Percentiles rank a stretch among this genome's conserved stretches.
phyloP scores from a whole-genome alignment of 345 rosid species.

The Gossypium ekmanianum region DNA sequence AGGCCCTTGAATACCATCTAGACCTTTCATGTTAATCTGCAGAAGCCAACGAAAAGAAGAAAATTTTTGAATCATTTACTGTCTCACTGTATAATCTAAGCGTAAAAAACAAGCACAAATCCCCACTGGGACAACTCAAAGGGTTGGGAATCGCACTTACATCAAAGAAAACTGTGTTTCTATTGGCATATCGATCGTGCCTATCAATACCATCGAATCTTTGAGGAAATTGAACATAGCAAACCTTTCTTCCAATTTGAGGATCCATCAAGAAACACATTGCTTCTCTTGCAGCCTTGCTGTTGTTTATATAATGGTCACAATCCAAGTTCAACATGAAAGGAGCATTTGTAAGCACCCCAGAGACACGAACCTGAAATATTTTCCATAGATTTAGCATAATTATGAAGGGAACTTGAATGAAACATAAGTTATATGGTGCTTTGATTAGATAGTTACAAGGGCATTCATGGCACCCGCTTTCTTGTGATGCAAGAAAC shows the following conservation, averaged over 20 bases:
- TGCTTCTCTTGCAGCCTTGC: constrained; percentile 81
- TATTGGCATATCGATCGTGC: constrained; percentile 83
- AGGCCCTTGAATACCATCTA: constrained; percentile 91
- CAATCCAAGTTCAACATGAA: constrained; percentile 92
- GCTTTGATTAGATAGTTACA: constrained; percentile 34
- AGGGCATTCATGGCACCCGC: constrained; percentile 98
- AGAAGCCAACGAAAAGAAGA: background rate
- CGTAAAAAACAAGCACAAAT: background rate
- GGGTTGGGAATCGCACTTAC: constrained; percentile 32
- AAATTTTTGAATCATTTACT: background rate
- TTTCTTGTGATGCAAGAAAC: constrained; percentile 86
- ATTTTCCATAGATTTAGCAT: constrained; percentile 11
- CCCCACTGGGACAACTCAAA: background rate
- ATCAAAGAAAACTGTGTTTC: constrained; percentile 90
- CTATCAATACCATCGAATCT: constrained; percentile 88
- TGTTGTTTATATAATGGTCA: constrained; percentile 83
- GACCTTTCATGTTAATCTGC: constrained; percentile 80
- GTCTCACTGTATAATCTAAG: background rate
- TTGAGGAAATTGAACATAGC: constrained; percentile 91
- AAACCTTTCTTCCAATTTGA: constrained; percentile 70
- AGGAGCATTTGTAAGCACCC: constrained; percentile 87
- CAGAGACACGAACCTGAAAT: constrained; percentile 74
- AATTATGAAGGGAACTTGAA: background rate
- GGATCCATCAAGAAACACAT: constrained; percentile 98
- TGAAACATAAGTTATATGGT: background rate